Evolutionary conservation across 768 basidiomycete species (phyloP), one percentile per base, ranked within the genome.

Genomic region (Boletus coccyginus): DNA sequence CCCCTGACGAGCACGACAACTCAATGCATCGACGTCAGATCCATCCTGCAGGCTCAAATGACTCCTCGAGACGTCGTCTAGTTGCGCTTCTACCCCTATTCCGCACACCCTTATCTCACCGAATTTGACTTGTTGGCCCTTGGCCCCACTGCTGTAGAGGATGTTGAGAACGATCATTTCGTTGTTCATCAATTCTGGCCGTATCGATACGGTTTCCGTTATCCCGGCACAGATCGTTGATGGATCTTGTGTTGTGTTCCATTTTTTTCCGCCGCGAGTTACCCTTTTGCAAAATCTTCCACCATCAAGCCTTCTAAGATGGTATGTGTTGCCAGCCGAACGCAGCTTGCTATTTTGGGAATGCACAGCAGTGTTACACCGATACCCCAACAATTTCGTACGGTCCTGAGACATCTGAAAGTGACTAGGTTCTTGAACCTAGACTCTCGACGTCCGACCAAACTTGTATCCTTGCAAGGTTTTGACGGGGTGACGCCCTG

Each of bases 381-480:
- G 35, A 86, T 81, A 21, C 85, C 82, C 36, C 83, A 84, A 64
- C 77, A 80, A 50, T 17, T 21, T 70, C 78, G 53, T 84, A 81
- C 1, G 81, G 83, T 70, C 81, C 79, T 5, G 85, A 87, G 72
- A 85, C 58, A 73, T 85, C 52, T 80, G 87, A 70, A 44, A 56
- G 39, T 9, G 21, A 45, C 69, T 86, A 53, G 50, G 60, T 46
- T 69, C 68, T 24, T 64, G 79, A 36, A 70, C 79, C 27, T 73
- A 77, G 63, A 82, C 81, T 29, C 71, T 70, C 79, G 8, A 78
- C 76, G 71, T 66, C 79, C 82, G 19, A 75, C 71, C 46, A 71
- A 72, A 42, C 86, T 86, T 60, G 74, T 75, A 2, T 84, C 86
- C 70, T 86, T 86, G 77, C 62, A 63, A 69, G 77, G 78, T 40